Base-by-base conservation (phyloP, 2,329 filamentous ascomycete species). In the Xylariaceae sp. region DNA sequence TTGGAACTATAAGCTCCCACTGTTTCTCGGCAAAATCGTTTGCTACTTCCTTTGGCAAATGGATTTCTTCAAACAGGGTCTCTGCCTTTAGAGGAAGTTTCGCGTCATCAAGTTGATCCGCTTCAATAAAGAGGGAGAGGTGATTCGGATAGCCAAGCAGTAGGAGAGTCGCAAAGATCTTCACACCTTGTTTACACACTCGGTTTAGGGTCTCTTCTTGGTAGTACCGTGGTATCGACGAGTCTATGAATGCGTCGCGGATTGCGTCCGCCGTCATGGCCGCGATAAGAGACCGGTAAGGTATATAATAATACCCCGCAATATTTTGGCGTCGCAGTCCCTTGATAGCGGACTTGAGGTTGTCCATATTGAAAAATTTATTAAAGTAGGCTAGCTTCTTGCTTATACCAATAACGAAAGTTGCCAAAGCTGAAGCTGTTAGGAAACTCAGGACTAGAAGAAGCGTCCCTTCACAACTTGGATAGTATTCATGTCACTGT, bases 1-100 rank as follows among this genome's bases (percentile, higher is more conserved):
- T 53, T 32, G 50, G 50, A 13, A 24, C 41, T 20, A 46, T 46
- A 6, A 52, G 26, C 33, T 52, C 49, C 49, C 49, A 52, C 21
- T 52, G 49, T 33, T 21, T 52, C 27, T 52, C 49, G 15, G 11
- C 30, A 20, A 52, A 52, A 13, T 52, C 49, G 2, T 33, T 39
- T 35, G 49, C 49, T 11, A 11, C 21, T 29, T 39, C 49, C 18
- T 46, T 21, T 16, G 40, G 11, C 4, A 52, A 41, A 16, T 41
- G 16, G 15, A 52, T 40, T 13, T 52, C 49, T 9, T 24, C 3
- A 9, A 40, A n/a, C 33, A 52, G 26, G 10, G 16, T 20, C 4
- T 40, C 35, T 11, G 18, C 4, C 13, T n/a, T 40, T 10, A 52
- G 21, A 35, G 49, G 49, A 37, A 52, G 49, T 40, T 39, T 52